Evolutionary conservation across 805 yeast genomes (phyloP).

Genomic region (Yarrowia sp.): DNA sequence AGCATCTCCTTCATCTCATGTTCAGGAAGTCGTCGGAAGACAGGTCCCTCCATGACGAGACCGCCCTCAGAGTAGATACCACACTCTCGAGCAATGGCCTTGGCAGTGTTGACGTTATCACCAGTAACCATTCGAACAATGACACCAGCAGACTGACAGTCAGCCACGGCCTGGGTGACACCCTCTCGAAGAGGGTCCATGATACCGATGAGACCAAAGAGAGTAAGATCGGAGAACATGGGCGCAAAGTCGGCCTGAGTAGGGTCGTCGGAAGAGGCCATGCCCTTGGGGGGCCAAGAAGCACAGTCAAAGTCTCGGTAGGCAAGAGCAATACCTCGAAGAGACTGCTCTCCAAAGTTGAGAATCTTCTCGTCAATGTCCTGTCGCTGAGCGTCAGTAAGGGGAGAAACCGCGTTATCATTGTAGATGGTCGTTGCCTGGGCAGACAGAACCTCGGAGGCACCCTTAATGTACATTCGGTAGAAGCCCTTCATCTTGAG

Average conservation of each 20-base stretch:
- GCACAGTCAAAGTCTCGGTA: constrained; percentile 59
- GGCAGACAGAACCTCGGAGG: constrained; percentile 79
- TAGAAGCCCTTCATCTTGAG: constrained; percentile 47
- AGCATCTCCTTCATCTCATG: constrained; percentile 56
- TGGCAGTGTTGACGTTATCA: constrained; percentile 87
- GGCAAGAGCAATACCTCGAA: constrained; percentile 85
- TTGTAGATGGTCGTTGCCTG: constrained; percentile 46
- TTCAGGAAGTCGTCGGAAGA: constrained; percentile 63
- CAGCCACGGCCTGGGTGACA: constrained; percentile 80
- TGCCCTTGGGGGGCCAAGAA: constrained; percentile 25
- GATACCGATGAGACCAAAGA: constrained; percentile 83
- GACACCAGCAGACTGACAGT: constrained; percentile 89
- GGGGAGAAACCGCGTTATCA: constrained; percentile 1
- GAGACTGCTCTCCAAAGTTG: constrained; percentile 68
- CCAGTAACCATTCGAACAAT: constrained; percentile 98
- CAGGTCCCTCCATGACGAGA: constrained; percentile 90
- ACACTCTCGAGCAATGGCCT: constrained; percentile 83
- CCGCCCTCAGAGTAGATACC: constrained; percentile 62
- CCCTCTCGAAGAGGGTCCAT: constrained; percentile 93
- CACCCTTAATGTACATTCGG: constrained; percentile 81
- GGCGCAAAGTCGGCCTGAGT: constrained; percentile 30
- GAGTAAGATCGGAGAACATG: constrained; percentile 40
- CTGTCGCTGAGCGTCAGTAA: constrained; percentile 24
- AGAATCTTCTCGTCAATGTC: constrained; percentile 45
- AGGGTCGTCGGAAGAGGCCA: constrained; percentile 25